phyloP scores from a whole-genome alignment of 2,329 filamentous ascomycete genomes.

The Escovopsis sp. region DNA sequence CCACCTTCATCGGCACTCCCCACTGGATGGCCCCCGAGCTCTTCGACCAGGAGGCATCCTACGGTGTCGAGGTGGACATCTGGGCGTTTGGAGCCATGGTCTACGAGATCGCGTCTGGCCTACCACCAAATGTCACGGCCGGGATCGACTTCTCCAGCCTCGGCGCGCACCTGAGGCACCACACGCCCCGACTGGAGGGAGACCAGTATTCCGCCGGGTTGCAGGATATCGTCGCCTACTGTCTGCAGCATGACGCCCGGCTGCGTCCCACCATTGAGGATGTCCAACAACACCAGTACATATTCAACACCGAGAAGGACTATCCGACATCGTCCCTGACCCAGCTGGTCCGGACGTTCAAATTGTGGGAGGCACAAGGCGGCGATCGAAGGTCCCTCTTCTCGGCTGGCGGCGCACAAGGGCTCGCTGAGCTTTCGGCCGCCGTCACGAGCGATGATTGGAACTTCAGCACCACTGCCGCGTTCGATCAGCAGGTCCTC shows the following conservation, averaged over 20 bases:
- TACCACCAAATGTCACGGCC: conserved; percentile 53
- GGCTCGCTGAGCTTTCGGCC: conserved; percentile 27
- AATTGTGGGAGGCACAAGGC: conserved; percentile 60
- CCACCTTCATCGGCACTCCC: conserved; percentile 68
- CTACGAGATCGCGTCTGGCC: conserved; percentile 66
- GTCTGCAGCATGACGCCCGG: conserved; percentile 52
- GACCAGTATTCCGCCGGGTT: conserved; percentile 55
- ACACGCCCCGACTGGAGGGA: conserved; percentile 55
- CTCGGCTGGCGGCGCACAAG: conserved; percentile 41
- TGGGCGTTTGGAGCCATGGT: conserved; percentile 77
- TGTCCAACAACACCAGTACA: conserved; percentile 55
- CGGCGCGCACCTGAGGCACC: conserved; percentile 42
- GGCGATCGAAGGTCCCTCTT: conserved; percentile 55
- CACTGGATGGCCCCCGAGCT: conserved; percentile 82
- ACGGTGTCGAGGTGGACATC: conserved; percentile 62
- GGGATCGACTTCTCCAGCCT: conserved; percentile 33
- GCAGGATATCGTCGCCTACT: conserved; percentile 57
- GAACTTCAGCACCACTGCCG: conserved; percentile 52
- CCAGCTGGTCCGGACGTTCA: conserved; percentile 56
- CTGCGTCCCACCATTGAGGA: conserved; percentile 55
- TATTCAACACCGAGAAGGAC: conserved; percentile 43
- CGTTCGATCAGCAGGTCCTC: conserved; percentile 45
- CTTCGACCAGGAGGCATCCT: conserved; percentile 47
- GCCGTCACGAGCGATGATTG: conserved; percentile 43
- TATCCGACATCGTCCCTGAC: conserved; percentile 51